phyloP scores from a whole-genome alignment of 441 rosid genomes.

The Sinapis alba region DNA sequence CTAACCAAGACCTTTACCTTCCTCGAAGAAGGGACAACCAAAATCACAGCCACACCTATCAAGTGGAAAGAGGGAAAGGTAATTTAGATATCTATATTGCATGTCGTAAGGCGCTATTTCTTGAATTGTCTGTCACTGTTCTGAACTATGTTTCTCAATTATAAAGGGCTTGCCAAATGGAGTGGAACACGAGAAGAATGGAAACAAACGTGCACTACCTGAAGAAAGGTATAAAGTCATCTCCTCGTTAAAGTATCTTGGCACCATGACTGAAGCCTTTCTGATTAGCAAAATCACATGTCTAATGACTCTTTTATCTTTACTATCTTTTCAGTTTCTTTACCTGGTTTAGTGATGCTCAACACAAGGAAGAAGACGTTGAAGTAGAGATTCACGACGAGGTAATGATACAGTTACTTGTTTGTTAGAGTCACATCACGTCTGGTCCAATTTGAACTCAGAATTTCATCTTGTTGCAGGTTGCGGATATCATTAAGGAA shows the following conservation, averaged over 20 bases:
- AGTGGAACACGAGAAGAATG: slow-evolving; percentile 77
- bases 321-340: slow-evolving; percentile 69
- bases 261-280: not conserved
- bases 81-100: not conserved
- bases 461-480: slow-evolving; percentile 44
- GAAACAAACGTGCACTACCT: slow-evolving; percentile 71
- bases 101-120: not conserved
- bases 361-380: slow-evolving; percentile 47
- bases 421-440: not conserved
- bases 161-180: slow-evolving; percentile 80
- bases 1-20: slow-evolving; percentile 81
- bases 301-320: not conserved
- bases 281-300: not conserved
- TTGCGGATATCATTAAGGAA: slow-evolving; percentile 90
- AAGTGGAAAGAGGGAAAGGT: slow-evolving; percentile 94
- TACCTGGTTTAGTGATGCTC: slow-evolving; percentile 68
- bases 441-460: slow-evolving; percentile 11
- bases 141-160: slow-evolving; percentile 27
- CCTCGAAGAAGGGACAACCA: slow-evolving; percentile 78
- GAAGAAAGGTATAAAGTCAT: slow-evolving; percentile 67
- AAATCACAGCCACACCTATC: slow-evolving; percentile 73
- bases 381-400: slow-evolving; percentile 79
- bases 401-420: slow-evolving; percentile 41
- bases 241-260: no score
- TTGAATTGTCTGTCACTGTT: slow-evolving; percentile 1